These are phyloP conservation scores for Myrica gale DNA, from an alignment of 306 rosid species.

Conservation along the genomic window DNA sequence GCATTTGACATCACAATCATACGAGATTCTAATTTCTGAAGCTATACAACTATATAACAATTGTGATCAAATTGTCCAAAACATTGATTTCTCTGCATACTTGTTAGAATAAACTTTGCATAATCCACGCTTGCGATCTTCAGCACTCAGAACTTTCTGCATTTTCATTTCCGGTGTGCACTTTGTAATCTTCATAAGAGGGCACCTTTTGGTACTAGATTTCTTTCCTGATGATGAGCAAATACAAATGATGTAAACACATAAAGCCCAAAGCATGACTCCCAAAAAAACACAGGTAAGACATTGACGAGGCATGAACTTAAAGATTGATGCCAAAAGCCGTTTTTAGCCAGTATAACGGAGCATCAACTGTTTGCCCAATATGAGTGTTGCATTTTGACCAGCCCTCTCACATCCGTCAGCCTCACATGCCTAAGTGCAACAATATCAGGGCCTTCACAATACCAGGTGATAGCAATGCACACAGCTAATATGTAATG, in stretches of 20 bases:
- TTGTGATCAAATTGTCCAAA: not conserved
- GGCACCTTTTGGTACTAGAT: slow-evolving; percentile 20
- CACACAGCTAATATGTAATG: not conserved
- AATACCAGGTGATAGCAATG: not conserved
- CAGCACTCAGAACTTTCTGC: slow-evolving; percentile 31
- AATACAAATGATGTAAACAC: slow-evolving; percentile 17
- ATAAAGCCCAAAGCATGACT: not conserved
- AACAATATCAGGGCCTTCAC: not conserved
- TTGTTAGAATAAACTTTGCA: slow-evolving; percentile 33
- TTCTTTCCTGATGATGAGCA: slow-evolving; percentile 31
- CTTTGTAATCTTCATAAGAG: slow-evolving; percentile 28
- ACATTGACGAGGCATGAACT: not conserved
- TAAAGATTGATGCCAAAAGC: not conserved
- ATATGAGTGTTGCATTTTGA: not conserved
- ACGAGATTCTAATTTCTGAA: slow-evolving; percentile 4
- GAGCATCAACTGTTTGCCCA: slow-evolving; percentile 4
- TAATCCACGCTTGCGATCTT: slow-evolving; percentile 39
- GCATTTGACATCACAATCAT: slow-evolving; percentile 6
- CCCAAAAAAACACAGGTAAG: not conserved
- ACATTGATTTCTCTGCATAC: slow-evolving; percentile 35
- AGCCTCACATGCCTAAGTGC: not conserved
- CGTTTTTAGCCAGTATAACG: not conserved
- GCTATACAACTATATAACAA: slow-evolving; percentile 17
- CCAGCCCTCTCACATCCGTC: not conserved
- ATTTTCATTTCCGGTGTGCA: slow-evolving; percentile 38